These are phyloP conservation scores for Platismatia glauca DNA, from an alignment of 495 filamentous ascomycete genomes.

Conservation along the genomic window DNA sequence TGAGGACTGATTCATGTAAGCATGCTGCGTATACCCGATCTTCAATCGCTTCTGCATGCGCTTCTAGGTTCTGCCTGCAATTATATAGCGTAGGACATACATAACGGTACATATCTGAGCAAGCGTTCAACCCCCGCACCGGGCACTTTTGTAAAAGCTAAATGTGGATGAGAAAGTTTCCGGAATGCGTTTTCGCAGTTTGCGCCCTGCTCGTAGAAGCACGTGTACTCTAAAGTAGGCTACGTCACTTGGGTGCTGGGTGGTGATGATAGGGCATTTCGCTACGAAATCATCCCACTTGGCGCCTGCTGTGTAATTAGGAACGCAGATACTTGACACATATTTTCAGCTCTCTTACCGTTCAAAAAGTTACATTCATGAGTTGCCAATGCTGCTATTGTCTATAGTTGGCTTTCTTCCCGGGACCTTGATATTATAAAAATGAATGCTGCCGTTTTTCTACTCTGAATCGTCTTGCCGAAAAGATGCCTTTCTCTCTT, in stretches of 20 bases:
- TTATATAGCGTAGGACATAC: neutral
- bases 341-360: too few species aligned
- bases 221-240: too few species aligned
- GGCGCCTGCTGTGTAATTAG: neutral
- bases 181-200: neutral
- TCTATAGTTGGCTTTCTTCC: neutral
- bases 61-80: too few species aligned
- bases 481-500: neutral
- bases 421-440: too few species aligned
- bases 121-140: neutral
- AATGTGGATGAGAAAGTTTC: too few species aligned
- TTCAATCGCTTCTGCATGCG: neutral
- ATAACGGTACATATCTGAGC: neutral
- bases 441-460: neutral
- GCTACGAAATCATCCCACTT: neutral
- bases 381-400: neutral
- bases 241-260: neutral
- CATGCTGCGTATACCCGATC: conserved; percentile 3
- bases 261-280: too few species aligned
- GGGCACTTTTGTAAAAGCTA: neutral
- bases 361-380: neutral
- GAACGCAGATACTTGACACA: neutral
- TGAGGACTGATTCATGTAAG: conserved; percentile 9
- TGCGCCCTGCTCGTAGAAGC: neutral
- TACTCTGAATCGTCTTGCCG: neutral